Conservation (phyloP, 108 stramenopile genomes). For the Cyclotella choctawhatcheeana region DNA sequence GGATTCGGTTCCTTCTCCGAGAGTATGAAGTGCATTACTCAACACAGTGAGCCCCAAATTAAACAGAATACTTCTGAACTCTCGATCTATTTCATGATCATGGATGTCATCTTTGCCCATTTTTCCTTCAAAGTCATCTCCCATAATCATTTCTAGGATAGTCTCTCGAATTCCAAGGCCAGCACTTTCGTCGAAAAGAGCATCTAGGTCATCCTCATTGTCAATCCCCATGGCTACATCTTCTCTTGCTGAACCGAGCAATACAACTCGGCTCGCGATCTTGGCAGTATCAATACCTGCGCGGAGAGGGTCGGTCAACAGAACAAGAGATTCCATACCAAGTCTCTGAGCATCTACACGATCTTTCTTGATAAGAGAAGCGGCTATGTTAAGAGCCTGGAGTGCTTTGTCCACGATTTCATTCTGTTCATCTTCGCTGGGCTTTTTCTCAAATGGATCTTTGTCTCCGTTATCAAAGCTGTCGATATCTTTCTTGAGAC, state of each 20-base stretch:
- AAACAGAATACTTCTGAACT: slow-evolving; percentile 69
- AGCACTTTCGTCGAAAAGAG: slow-evolving; percentile 71
- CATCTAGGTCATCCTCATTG: slow-evolving; percentile 50
- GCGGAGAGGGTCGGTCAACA: slow-evolving; percentile 83
- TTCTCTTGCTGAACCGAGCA: slow-evolving; percentile 70
- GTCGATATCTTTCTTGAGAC: slow-evolving; percentile 47
- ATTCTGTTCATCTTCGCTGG: slow-evolving; percentile 28
- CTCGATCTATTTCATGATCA: slow-evolving; percentile 55
- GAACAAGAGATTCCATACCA: slow-evolving; percentile 80
- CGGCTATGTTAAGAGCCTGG: slow-evolving; percentile 75
- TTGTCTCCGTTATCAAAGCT: slow-evolving; percentile 54
- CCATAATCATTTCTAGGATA: slow-evolving; percentile 82
- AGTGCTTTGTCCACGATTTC: slow-evolving; percentile 81
- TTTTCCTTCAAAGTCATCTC: slow-evolving; percentile 56
- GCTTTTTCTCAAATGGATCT: slow-evolving; percentile 37
- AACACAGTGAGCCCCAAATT: slow-evolving; percentile 85
- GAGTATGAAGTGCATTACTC: slow-evolving; percentile 81
- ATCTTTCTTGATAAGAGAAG: slow-evolving; percentile 84
- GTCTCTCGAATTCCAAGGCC: slow-evolving; percentile 84
- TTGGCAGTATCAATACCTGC: slow-evolving; percentile 76
- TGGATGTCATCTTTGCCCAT: slow-evolving; percentile 48
- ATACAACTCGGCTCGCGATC: slow-evolving; percentile 82
- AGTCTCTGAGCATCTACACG: slow-evolving; percentile 84
- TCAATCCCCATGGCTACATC: slow-evolving; percentile 45
- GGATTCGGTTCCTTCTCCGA: slow-evolving; percentile 42